A percentile compares a stretch with the other conserved stretches of the same genome.
phyloP scores from a whole-genome alignment of 139 green algal genomes.

The Tetraselmis striata region DNA sequence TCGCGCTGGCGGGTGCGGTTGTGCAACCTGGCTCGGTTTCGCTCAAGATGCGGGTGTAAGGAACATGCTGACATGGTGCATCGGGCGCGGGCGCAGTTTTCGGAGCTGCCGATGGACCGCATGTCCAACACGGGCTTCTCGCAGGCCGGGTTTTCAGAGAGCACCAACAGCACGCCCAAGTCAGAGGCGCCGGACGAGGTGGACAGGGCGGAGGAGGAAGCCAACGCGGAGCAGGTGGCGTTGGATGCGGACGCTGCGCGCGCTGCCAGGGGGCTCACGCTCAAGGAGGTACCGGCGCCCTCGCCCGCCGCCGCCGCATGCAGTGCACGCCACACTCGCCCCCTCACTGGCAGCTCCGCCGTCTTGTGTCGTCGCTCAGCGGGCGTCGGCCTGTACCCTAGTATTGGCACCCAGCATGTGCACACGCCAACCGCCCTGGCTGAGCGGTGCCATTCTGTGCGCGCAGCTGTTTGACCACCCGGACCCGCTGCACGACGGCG shows the following conservation, averaged over 20 bases:
- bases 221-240: neutral
- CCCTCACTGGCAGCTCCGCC: too few species aligned
- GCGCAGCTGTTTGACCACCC: neutral
- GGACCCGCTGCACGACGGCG: neutral
- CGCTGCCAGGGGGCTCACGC: neutral
- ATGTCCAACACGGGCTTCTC: neutral
- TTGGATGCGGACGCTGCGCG: neutral
- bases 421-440: too few species aligned
- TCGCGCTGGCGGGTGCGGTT: too few species aligned
- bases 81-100: neutral
- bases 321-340: too few species aligned
- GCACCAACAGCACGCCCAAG: neutral
- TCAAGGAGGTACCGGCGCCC: neutral
- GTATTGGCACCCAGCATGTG: too few species aligned
- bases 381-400: too few species aligned
- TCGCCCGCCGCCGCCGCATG: neutral
- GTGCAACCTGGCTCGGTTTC: too few species aligned
- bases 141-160: neutral
- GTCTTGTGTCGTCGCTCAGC: too few species aligned
- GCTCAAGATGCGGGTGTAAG: too few species aligned
- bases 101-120: neutral
- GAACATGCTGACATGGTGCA: neutral
- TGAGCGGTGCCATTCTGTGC: too few species aligned
- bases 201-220: neutral
- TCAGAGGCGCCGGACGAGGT: neutral